Conservation (phyloP, 441 rosid species). For the Adansonia rubrostipa region DNA sequence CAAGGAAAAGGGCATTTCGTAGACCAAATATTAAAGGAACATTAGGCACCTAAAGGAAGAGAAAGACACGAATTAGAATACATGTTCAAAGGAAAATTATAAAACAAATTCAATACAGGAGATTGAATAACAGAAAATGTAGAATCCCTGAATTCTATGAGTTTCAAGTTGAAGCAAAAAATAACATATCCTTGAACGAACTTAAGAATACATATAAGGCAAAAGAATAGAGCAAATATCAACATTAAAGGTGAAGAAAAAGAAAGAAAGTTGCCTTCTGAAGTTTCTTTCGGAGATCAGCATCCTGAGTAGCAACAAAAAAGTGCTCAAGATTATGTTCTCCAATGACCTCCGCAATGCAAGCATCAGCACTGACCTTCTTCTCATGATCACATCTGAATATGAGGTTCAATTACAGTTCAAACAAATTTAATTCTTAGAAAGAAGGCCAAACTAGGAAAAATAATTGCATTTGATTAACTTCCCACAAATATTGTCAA, state of each 20-base stretch:
- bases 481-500: not conserved
- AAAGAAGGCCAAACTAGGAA: not conserved
- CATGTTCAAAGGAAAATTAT: not conserved
- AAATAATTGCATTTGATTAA: not conserved
- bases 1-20: constrained; percentile 75
- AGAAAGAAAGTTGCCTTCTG: constrained; percentile 52
- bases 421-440: constrained; percentile 1
- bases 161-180: not conserved
- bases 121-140: not conserved
- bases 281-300: constrained; percentile 65
- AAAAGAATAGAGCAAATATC: not conserved
- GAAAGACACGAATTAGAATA: constrained; percentile 10
- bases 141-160: not conserved
- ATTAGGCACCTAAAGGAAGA: constrained; percentile 59
- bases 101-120: not conserved
- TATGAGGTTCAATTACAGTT: constrained; percentile 14
- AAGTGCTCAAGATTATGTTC: constrained; percentile 72
- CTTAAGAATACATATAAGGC: not conserved
- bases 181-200: not conserved
- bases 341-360: constrained; percentile 69
- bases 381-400: constrained; percentile 81
- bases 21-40: constrained; percentile 82
- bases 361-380: constrained; percentile 59
- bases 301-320: constrained; percentile 84
- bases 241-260: constrained; percentile 17